These are phyloP conservation scores for Suillus subaureus DNA, from an alignment of 768 basidiomycete species.

Conservation along the genomic window DNA sequence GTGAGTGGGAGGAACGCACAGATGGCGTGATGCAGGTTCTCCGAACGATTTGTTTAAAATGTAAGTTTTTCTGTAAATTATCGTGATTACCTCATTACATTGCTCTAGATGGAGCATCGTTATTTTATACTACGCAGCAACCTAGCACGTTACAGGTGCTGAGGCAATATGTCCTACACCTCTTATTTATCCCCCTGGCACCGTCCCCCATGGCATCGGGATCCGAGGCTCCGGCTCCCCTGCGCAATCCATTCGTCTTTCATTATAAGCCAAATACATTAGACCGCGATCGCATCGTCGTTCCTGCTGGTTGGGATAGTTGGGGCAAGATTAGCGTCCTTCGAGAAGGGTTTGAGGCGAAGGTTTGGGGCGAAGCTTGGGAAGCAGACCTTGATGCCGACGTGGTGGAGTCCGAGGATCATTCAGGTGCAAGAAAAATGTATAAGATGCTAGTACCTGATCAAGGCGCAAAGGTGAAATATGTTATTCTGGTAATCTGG, in stretches of 20 bases:
- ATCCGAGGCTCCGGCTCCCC: slow-evolving; percentile 46
- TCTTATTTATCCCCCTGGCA: slow-evolving; percentile 64
- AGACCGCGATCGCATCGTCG: slow-evolving; percentile 89
- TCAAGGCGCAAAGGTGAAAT: slow-evolving; percentile 67
- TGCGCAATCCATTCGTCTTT: slow-evolving; percentile 85
- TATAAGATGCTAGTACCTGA: slow-evolving; percentile 77
- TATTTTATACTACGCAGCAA: slow-evolving; percentile 89
- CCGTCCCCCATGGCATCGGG: slow-evolving; percentile 44
- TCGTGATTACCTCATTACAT: background rate
- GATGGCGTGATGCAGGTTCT: slow-evolving; percentile 96
- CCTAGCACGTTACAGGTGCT: slow-evolving; percentile 76
- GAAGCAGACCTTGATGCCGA: slow-evolving; percentile 65
- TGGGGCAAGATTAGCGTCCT: slow-evolving; percentile 95
- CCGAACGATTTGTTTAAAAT: slow-evolving; percentile 88
- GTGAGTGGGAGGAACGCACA: slow-evolving; percentile 93
- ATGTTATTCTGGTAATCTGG: background rate
- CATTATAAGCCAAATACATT: slow-evolving; percentile 85
- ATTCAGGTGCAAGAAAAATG: slow-evolving; percentile 61
- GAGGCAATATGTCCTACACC: slow-evolving; percentile 79
- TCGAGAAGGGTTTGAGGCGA: slow-evolving; percentile 89
- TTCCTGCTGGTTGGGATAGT: slow-evolving; percentile 97
- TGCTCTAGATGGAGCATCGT: slow-evolving; percentile 77
- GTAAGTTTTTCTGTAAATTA: slow-evolving; percentile 48
- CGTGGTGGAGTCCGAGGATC: slow-evolving; percentile 41
- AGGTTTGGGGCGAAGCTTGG: slow-evolving; percentile 78